Evolutionary conservation across 768 basidiomycete genomes (phyloP).

Genomic region (Auricularia cornea): DNA sequence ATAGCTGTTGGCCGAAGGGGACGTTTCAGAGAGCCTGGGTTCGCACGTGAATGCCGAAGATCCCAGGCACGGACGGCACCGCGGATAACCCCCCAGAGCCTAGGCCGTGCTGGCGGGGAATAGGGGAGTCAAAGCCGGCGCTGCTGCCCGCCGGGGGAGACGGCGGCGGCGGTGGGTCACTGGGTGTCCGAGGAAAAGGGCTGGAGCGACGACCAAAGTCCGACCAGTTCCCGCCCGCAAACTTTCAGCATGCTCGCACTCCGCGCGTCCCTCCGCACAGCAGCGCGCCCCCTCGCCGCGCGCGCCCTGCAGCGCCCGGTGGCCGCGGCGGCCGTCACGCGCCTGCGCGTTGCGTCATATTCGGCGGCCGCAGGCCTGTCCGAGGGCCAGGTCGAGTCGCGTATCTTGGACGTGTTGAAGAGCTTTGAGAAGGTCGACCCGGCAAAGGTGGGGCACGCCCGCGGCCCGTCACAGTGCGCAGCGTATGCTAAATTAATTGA

Average conservation of each 20-base stretch:
- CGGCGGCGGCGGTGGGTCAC: not conserved
- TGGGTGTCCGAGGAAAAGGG: not conserved
- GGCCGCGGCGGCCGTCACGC: not conserved
- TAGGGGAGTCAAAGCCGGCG: too few relatives aligned
- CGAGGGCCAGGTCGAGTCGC: constrained; percentile 57
- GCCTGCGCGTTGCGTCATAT: constrained; percentile 35
- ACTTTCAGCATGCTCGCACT: not conserved
- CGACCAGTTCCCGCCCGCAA: not conserved
- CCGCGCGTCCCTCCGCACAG: not conserved
- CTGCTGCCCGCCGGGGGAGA: too few relatives aligned
- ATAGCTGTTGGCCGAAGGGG: too few relatives aligned
- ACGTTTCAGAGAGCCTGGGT: too few relatives aligned
- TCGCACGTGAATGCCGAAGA: too few relatives aligned
- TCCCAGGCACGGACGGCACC: too few relatives aligned
- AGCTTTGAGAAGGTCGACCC: constrained; percentile 83
- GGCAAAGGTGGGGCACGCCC: constrained; percentile 46
- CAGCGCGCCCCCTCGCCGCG: not conserved
- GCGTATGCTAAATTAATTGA: not conserved
- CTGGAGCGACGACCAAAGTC: not conserved
- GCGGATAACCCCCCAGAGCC: too few relatives aligned
- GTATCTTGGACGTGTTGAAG: constrained; percentile 77
- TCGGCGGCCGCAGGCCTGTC: constrained; percentile 61
- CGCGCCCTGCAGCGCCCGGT: not conserved
- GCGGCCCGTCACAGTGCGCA: constrained; percentile 8
- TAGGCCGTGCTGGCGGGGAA: too few relatives aligned